Base-by-base conservation (phyloP, 257 asterid genomes). In the Schizonepeta tenuifolia region DNA sequence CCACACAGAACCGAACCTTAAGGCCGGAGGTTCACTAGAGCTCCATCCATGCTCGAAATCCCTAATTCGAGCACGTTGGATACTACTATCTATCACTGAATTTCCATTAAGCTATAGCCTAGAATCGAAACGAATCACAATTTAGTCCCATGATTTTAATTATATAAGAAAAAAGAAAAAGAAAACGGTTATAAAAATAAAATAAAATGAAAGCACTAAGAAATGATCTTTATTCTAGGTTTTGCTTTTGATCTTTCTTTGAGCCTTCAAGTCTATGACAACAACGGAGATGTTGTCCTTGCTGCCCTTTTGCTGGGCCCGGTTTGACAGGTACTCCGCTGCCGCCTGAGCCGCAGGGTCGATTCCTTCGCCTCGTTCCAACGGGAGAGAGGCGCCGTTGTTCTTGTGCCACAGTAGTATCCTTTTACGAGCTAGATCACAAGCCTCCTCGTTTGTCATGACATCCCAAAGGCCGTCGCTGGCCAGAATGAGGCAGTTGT, bases 331-430 rank as follows among this genome's bases (percentile, higher is more conserved):
- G 77, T 81, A 89, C 85, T 91, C 97, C 0, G 98, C 96, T 1
- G 98, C 98, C 11, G 97, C 94, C 80, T 93, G 97, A 57, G 97
- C 86, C 6, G 98, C 98, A 1, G 96, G 98, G 76, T 93, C 97
- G 8, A 86, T 81, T 46, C 96, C 96, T 78, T 88, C 87, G 2
- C 96, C 96, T 65, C 97, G 81, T 73, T 80, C 88, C 26, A 38
- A 8, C 10, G 85, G 85, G 60, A 81, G 86, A 0, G 80, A 54
- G 26, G 10, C 74, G 2, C 88, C 85, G 0, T 93, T 82, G 75
- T 85, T 85, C 41, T 88, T 91, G 67, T 93, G 95, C 98, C 97
- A 93, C 31, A 80, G 47, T 1, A 88, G 90, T 63, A 93, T 91
- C 64, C 91, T 65, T 61, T 77, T 93, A 43, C 96, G 92, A 63